A percentile compares a stretch with the other conserved stretches of the same genome.
Evolutionary conservation across 2,329 filamentous ascomycete species (phyloP).

Genomic region (Ascochyta koolunga): DNA sequence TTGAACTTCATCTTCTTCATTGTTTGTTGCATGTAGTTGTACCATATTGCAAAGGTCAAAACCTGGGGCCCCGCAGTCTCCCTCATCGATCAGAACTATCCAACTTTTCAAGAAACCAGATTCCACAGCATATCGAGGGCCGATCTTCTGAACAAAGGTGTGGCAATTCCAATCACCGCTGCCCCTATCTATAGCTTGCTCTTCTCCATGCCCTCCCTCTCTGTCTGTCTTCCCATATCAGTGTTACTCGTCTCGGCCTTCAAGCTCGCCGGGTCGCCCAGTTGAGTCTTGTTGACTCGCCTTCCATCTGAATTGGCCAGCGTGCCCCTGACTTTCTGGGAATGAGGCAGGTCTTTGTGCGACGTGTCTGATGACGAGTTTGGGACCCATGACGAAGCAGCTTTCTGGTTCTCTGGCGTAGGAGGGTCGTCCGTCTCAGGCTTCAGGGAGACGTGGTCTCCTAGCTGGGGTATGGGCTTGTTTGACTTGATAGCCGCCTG

Average conservation of each 20-base stretch:
- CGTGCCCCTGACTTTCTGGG: slow-evolving; percentile 34
- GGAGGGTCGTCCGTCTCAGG: slow-evolving; percentile 23
- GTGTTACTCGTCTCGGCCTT: slow-evolving; percentile 37
- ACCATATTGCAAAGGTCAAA: not conserved
- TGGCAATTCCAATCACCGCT: not conserved
- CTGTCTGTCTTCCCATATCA: slow-evolving; percentile 20
- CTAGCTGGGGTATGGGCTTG: slow-evolving; percentile 23
- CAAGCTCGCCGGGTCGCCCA: slow-evolving; percentile 40
- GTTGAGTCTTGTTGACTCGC: slow-evolving; percentile 32
- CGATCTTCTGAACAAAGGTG: not conserved
- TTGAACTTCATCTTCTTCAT: not conserved
- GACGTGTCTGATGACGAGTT: slow-evolving; percentile 17
- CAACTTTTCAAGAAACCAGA: not conserved
- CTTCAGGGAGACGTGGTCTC: slow-evolving; percentile 35
- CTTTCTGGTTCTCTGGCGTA: slow-evolving; percentile 10
- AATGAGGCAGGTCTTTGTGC: slow-evolving; percentile 27
- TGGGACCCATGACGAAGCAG: slow-evolving; percentile 8
- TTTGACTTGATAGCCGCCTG: slow-evolving; percentile 24
- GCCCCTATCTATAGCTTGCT: slow-evolving; percentile 23
- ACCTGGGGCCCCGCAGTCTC: slow-evolving; percentile 14
- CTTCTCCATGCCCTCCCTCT: slow-evolving; percentile 28
- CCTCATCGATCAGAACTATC: not conserved
- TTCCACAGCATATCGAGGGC: not conserved
- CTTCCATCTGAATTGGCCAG: slow-evolving; percentile 26
- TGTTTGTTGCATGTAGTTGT: not conserved